Conservation (phyloP, 768 basidiomycete species). For the Polyporus arcularius region DNA sequence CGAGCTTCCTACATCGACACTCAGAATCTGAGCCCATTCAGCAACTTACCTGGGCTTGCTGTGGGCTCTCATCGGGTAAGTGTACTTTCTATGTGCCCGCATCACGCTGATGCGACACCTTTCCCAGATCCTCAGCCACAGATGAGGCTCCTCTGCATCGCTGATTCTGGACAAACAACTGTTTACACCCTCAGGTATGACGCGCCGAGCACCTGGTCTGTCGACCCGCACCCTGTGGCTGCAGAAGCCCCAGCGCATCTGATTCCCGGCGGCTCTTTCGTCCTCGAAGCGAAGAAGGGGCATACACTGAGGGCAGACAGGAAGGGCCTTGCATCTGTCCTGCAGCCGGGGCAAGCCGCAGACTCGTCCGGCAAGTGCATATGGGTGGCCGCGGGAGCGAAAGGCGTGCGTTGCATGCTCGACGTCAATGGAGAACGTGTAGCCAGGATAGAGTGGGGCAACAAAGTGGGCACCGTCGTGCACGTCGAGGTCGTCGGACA, state of each 20-base stretch:
- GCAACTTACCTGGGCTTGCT: slow-evolving; percentile 69
- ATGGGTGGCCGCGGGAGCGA: slow-evolving; percentile 56
- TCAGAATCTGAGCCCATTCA: slow-evolving; percentile 45
- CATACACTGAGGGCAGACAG: slow-evolving; percentile 44
- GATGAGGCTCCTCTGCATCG: slow-evolving; percentile 64
- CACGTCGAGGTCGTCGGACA: slow-evolving; percentile 58
- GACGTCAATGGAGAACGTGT: slow-evolving; percentile 69
- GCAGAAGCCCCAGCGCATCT: slow-evolving; percentile 43
- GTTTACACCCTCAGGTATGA: slow-evolving; percentile 54
- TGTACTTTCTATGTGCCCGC: not conserved
- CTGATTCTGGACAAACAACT: slow-evolving; percentile 57
- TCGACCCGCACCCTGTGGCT: slow-evolving; percentile 38
- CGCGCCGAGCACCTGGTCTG: slow-evolving; percentile 32
- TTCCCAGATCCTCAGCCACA: slow-evolving; percentile 43
- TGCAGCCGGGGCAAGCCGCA: slow-evolving; percentile 22
- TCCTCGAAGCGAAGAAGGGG: slow-evolving; percentile 59
- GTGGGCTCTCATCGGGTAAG: slow-evolving; percentile 54
- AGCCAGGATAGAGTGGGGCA: slow-evolving; percentile 65
- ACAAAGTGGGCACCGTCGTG: slow-evolving; percentile 51
- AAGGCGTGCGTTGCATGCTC: slow-evolving; percentile 55
- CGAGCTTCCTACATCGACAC: slow-evolving; percentile 36
- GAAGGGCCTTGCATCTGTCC: slow-evolving; percentile 40
- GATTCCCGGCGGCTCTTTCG: slow-evolving; percentile 46
- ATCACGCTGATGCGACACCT: not conserved
- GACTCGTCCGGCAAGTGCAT: slow-evolving; percentile 27